Base-by-base conservation (phyloP, 495 filamentous ascomycete species). In the Neohortaea acidophila region DNA sequence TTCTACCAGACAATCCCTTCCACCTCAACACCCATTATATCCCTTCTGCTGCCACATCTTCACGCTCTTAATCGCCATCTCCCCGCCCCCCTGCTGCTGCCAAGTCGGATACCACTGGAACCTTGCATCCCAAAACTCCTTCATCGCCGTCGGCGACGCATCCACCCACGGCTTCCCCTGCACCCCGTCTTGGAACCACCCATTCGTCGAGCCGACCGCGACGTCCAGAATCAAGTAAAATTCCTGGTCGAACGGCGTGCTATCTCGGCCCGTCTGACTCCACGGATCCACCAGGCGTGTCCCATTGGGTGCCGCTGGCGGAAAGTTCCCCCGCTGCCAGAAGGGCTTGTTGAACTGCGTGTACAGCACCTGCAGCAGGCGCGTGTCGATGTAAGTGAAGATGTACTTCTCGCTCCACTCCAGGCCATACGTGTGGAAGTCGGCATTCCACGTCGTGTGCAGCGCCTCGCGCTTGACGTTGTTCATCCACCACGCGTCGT, bases 321-420 rank as follows among this genome's bases (percentile, higher is more conserved):
- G 80, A 58, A 91, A 91, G 39, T 68, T 57, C n/a, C 82, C 83
- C 33, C 72, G 70, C 29, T 71, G 39, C 78, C 79, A 91, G 38
- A 89, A 68, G 9, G 69, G 67, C 41, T 70, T 48, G 53, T 80
- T 61, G 50, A 89, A 91, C 58, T 79, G 75, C 38, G 68, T 74
- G 61, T 83, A 91, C 25, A 84, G 63, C 17, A 89, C 77, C 54
- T 84, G 80, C 13, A 84, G 63, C 20, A 87, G 68, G 14, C 77
- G 75, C 18, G 72, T 78, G 63, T 91, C 73, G 58, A 91, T 68
- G 56, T 84, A 91, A 23, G 81, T 84, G 58, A 84, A 87, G 29
- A 91, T 63, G 57, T 91, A 89, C 52, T 86, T 85, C 37, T 85
- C 72, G 39, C 72, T 79, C 83, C 83, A 91, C 56, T 91, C 83